Percentiles rank a stretch among this genome's conserved stretches.
phyloP scores from a whole-genome alignment of 106 monocot genomes.

The Dendrobium huoshanense region DNA sequence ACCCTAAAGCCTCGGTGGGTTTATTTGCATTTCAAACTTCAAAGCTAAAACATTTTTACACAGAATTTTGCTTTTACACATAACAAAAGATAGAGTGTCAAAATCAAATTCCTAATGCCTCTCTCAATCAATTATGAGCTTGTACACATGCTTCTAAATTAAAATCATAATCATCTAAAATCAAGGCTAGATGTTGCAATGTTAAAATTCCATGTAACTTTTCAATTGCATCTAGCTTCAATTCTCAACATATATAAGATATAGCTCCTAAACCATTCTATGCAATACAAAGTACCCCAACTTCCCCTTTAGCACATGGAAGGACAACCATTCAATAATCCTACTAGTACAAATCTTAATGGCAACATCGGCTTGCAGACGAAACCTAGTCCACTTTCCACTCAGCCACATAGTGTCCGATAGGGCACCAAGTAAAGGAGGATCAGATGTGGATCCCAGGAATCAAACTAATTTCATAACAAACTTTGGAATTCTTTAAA shows the following conservation, averaged over 20 bases:
- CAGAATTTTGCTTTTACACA: no score
- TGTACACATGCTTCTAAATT: neutral
- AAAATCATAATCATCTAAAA: neutral
- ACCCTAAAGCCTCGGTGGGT: no score
- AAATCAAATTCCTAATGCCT: neutral
- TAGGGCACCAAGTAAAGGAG: no score
- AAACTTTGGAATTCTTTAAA: no score
- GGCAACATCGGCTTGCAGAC: no score
- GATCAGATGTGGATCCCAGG: no score
- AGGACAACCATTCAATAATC: neutral
- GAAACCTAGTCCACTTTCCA: no score
- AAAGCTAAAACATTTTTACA: no score
- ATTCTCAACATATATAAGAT: neutral
- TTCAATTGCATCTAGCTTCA: neutral
- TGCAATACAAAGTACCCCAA: neutral
- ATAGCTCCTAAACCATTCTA: neutral
- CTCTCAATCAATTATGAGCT: neutral
- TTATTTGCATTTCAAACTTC: no score
- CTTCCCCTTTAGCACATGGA: neutral
- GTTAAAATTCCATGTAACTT: no score
- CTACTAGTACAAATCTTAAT: neutral
- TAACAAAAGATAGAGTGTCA: neutral
- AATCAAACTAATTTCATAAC: no score
- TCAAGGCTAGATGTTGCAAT: neutral
- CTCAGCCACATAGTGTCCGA: no score